Evolutionary conservation across 202 grass and related monocot species (phyloP).

Genomic region (Digitaria exilis): DNA sequence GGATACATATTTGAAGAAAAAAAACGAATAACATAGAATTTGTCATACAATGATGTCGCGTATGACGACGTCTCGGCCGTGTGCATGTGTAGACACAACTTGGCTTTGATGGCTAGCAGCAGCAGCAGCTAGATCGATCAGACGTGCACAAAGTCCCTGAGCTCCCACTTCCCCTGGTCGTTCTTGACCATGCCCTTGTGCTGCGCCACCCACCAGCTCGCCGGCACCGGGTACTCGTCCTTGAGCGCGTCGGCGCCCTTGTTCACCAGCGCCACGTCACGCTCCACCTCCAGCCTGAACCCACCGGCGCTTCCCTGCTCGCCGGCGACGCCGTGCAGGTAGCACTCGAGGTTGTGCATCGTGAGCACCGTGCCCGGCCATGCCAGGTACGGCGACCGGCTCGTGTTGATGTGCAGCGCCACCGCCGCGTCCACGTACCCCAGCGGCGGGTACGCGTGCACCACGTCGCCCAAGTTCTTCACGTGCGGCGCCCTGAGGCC

Average conservation of each 20-base stretch:
- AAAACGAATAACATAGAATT: too few species aligned
- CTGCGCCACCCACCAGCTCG: slow-evolving; percentile 34
- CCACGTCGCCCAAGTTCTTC: slow-evolving; percentile 42
- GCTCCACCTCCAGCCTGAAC: slow-evolving; percentile 42
- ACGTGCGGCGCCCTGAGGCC: slow-evolving; percentile 47
- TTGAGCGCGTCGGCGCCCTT: slow-evolving; percentile 47
- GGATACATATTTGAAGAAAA: too few species aligned
- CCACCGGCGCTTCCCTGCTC: slow-evolving; percentile 35
- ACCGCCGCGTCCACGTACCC: slow-evolving; percentile 45
- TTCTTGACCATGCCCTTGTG: slow-evolving; percentile 14
- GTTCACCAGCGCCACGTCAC: slow-evolving; percentile 55
- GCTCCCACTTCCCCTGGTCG: neutral
- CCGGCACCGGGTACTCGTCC: slow-evolving; percentile 59
- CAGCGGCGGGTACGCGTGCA: slow-evolving; percentile 37
- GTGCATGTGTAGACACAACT: too few species aligned
- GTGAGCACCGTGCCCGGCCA: neutral
- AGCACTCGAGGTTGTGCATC: slow-evolving; percentile 63
- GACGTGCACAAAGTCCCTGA: neutral
- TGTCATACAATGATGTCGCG: too few species aligned
- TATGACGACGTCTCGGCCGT: too few species aligned
- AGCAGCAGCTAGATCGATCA: neutral
- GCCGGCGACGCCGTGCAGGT: slow-evolving; percentile 66
- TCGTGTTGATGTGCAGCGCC: slow-evolving; percentile 35
- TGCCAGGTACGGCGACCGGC: slow-evolving; percentile 41
- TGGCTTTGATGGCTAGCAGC: too few species aligned